Conservation (phyloP, 2,329 filamentous ascomycete species). For the Verticillium isaacii region DNA sequence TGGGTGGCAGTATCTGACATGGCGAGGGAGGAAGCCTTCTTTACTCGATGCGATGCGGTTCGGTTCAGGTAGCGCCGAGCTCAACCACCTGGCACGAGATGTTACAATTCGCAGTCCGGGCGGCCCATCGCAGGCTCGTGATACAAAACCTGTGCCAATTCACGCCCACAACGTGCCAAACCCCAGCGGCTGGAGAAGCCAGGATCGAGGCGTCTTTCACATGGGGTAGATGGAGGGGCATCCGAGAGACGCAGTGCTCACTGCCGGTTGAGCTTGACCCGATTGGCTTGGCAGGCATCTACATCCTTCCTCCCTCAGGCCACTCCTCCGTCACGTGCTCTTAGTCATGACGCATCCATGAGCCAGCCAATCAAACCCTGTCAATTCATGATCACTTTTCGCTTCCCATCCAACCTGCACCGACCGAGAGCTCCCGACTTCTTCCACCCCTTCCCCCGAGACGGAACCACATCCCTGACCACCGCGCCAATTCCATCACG, state of each 20-base stretch:
- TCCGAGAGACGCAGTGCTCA: neutral
- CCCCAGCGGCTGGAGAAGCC: too few species aligned
- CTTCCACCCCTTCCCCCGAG: constrained; percentile 19
- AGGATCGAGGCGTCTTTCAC: too few species aligned
- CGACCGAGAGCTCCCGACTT: constrained; percentile 34
- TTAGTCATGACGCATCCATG: neutral
- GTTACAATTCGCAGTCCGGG: neutral
- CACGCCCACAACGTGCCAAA: too few species aligned
- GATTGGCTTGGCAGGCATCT: neutral
- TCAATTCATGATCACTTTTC: constrained; percentile 46
- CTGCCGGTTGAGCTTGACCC: neutral
- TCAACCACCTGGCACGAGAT: neutral
- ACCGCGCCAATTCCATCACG: constrained; percentile 16
- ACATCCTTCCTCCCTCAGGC: constrained; percentile 1
- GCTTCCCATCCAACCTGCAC: constrained; percentile 28
- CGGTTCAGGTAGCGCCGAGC: neutral
- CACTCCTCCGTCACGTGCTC: constrained; percentile 1
- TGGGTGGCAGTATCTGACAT: neutral
- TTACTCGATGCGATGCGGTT: neutral
- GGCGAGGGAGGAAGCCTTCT: neutral
- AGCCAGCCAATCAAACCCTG: constrained; percentile 38
- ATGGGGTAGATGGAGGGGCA: too few species aligned
- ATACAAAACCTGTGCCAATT: too few species aligned
- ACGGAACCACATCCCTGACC: constrained; percentile 6
- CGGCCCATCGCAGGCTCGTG: too few species aligned